A percentile compares a stretch with the other conserved stretches of the same genome.
These are phyloP conservation scores for Immersiella caudata DNA, from an alignment of 495 filamentous ascomycete species.

Conservation along the genomic window DNA sequence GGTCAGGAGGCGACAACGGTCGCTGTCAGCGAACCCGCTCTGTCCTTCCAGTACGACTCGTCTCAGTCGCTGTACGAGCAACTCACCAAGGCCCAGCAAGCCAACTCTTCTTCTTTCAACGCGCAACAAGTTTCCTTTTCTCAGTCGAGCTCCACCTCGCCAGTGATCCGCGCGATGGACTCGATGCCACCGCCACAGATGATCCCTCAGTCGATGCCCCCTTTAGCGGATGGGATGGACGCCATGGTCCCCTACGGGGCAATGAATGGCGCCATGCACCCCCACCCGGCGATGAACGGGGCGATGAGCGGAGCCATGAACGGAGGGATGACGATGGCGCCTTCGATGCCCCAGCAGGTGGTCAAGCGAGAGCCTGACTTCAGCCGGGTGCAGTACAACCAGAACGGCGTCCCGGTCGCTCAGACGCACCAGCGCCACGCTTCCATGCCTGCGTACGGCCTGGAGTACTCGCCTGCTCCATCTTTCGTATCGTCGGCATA, in stretches of 20 bases:
- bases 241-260: conserved; percentile 72
- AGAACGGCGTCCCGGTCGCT: conserved; percentile 81
- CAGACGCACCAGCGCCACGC: conserved; percentile 87
- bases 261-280: conserved; percentile 62
- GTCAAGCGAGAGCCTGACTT: conserved; percentile 85
- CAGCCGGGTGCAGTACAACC: conserved; percentile 76
- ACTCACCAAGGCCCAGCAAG: conserved; percentile 98
- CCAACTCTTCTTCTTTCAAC: conserved; percentile 93
- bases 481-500: conserved; percentile 97
- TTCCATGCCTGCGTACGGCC: conserved; percentile 89
- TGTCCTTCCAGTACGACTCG: conserved; percentile 98
- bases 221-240: conserved; percentile 78
- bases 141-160: conserved; percentile 73
- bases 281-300: conserved; percentile 60
- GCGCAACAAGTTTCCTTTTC: conserved; percentile 79
- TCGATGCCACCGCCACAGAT: conserved; percentile 71
- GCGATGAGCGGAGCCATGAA: conserved; percentile 47
- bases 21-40: conserved; percentile 91
- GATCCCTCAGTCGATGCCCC: conserved; percentile 76
- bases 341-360: conserved; percentile 65
- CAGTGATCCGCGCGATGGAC: conserved; percentile 86
- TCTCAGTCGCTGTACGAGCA: conserved; percentile 99
- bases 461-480: conserved; percentile 97
- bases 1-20: conserved; percentile 95
- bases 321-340: conserved; percentile 62